phyloP scores from a whole-genome alignment of 176 grass and related monocot genomes.

The Zizania latifolia region DNA sequence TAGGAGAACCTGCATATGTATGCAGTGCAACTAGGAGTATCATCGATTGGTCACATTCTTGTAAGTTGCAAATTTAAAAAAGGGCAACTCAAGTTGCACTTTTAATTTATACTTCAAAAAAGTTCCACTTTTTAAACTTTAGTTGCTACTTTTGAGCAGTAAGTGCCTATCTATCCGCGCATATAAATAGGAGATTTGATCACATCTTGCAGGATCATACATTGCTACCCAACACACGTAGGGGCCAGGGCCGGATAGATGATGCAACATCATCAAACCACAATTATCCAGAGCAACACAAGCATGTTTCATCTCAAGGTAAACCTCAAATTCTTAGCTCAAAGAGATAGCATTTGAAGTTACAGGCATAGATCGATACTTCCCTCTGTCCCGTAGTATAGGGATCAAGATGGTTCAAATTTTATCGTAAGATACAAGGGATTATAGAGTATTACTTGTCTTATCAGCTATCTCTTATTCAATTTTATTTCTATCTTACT shows the following conservation, averaged over 20 bases:
- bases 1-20: neutral
- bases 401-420: no score
- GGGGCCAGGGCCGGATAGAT: neutral
- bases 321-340: neutral
- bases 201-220: neutral
- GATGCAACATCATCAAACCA: neutral
- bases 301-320: constrained; percentile 25
- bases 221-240: neutral
- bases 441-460: no score
- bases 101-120: neutral
- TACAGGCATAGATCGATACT: neutral
- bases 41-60: neutral
- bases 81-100: constrained; percentile 20
- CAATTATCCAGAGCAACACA: neutral
- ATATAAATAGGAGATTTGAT: constrained; percentile 36
- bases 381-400: no score
- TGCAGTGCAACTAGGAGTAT: constrained; percentile 13
- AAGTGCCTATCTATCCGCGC: neutral
- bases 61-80: constrained; percentile 9
- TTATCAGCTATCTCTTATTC: no score
- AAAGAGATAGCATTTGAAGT: neutral
- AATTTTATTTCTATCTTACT: no score
- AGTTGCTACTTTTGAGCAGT: constrained; percentile 12
- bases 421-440: no score
- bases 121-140: neutral